phyloP scores from a whole-genome alignment of 2,329 filamentous ascomycete genomes.

The Cryoendolithus antarcticus region DNA sequence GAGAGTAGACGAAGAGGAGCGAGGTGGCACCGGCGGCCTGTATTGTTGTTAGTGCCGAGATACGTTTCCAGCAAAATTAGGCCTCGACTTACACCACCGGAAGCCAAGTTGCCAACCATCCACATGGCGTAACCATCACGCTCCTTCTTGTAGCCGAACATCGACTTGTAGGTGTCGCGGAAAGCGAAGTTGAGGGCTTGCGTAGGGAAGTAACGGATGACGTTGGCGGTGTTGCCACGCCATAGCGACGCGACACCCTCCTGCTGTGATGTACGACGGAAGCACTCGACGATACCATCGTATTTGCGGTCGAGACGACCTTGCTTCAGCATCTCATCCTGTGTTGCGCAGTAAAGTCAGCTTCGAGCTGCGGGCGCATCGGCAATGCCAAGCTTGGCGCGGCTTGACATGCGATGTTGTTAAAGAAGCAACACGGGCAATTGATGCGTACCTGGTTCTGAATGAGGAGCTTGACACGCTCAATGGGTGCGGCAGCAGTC shows the following conservation, averaged over 20 bases:
- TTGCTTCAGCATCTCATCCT: constrained; percentile 99
- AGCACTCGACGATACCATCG: constrained; percentile 87
- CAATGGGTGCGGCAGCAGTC: constrained; percentile 98
- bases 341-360: constrained; percentile 11
- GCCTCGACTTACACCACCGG: constrained; percentile 76
- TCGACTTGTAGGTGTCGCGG: constrained; percentile 99
- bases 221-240: constrained; percentile 99
- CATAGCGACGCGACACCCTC: constrained; percentile 95
- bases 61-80: background rate
- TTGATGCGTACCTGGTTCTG: constrained; percentile 90
- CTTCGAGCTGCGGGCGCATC: constrained; percentile 51
- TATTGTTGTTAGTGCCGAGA: constrained; percentile 6
- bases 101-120: constrained; percentile 99
- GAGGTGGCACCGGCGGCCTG: constrained; percentile 97
- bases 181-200: constrained; percentile 99
- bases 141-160: constrained; percentile 99
- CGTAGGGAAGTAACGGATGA: constrained; percentile 99
- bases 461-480: constrained; percentile 99
- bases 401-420: constrained; percentile 2
- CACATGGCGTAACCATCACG: constrained; percentile 96
- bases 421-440: background rate
- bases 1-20: constrained; percentile 99
- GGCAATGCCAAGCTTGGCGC: constrained; percentile 40
- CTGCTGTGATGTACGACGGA: constrained; percentile 74
- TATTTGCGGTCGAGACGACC: constrained; percentile 98